Conservation (phyloP, 78 protist species). For the Cavenderia fasciculata region DNA sequence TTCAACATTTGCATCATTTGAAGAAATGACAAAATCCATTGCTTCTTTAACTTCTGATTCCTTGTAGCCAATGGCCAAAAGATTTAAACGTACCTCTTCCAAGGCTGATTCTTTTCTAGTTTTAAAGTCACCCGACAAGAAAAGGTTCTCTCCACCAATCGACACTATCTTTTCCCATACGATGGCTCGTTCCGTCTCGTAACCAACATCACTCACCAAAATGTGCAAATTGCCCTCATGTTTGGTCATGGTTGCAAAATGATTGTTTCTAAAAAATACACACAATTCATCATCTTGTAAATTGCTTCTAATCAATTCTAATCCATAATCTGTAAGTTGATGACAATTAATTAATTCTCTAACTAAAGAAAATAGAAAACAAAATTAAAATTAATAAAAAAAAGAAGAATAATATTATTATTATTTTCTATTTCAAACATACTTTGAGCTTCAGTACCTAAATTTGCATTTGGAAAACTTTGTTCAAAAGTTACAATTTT, state of each 20-base stretch:
- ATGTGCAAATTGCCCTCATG: conserved; percentile 28
- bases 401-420: not conserved
- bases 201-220: conserved; percentile 65
- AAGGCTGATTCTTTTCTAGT: conserved; percentile 31
- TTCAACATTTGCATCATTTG: conserved; percentile 5
- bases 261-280: conserved; percentile 84
- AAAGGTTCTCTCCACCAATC: conserved; percentile 42
- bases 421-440: too few relatives aligned
- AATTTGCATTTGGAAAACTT: conserved; percentile 17
- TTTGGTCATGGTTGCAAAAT: conserved; percentile 75
- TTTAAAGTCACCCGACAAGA: conserved; percentile 44
- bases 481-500: conserved; percentile 34
- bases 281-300: conserved; percentile 57
- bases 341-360: conserved; percentile 25
- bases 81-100: not conserved
- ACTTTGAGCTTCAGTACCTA: conserved; percentile 31
- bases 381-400: not conserved
- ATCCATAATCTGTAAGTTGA: conserved; percentile 45
- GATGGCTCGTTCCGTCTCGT: conserved; percentile 36
- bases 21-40: not conserved
- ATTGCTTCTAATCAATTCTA: conserved; percentile 27
- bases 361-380: not conserved
- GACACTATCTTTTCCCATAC: conserved; percentile 61
- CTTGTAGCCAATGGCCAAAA: conserved; percentile 30
- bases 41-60: conserved; percentile 19